Percentiles rank a stretch among this genome's conserved stretches.
Evolutionary conservation across 805 yeast species (phyloP).

Genomic region (Wickerhamomyces rabaulensis): DNA sequence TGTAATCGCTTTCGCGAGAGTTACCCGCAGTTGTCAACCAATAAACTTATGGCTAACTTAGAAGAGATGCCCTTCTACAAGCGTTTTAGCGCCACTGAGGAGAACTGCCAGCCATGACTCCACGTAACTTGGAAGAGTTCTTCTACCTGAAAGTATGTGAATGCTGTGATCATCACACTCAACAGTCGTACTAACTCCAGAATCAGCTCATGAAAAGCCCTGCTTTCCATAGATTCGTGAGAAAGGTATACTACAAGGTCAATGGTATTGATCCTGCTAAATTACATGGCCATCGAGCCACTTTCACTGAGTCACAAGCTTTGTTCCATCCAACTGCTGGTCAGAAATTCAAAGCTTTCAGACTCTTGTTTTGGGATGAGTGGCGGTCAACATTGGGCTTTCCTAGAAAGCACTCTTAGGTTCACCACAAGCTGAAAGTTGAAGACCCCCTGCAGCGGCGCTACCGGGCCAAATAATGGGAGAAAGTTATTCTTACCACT

Average conservation of each 20-base stretch:
- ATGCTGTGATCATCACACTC: no score
- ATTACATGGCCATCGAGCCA: slow-evolving; percentile 11
- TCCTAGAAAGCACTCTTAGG: slow-evolving; percentile 20
- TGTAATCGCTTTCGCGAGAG: not conserved
- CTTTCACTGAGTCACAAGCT: slow-evolving; percentile 18
- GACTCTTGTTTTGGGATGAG: slow-evolving; percentile 57
- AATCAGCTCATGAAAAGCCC: slow-evolving; percentile 47
- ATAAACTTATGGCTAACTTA: no score
- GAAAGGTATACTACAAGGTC: slow-evolving; percentile 54
- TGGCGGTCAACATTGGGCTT: slow-evolving; percentile 50
- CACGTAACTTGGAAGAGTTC: slow-evolving; percentile 43
- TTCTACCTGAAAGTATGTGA: slow-evolving; percentile 23
- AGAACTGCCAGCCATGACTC: slow-evolving; percentile 10
- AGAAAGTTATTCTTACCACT: no score
- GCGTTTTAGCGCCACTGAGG: not conserved
- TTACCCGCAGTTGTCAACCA: not conserved
- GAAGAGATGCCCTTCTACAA: not conserved
- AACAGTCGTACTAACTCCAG: slow-evolving; percentile 2
- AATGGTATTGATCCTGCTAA: slow-evolving; percentile 50
- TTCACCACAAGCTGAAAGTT: no score
- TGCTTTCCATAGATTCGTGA: slow-evolving; percentile 58
- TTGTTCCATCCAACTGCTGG: slow-evolving; percentile 38
- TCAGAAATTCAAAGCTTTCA: slow-evolving; percentile 59
- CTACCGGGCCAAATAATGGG: no score
- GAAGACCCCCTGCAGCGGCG: no score